Base-by-base conservation (phyloP, 1,284 basidiomycete species). In the Tetrapyrgos nigripes region DNA sequence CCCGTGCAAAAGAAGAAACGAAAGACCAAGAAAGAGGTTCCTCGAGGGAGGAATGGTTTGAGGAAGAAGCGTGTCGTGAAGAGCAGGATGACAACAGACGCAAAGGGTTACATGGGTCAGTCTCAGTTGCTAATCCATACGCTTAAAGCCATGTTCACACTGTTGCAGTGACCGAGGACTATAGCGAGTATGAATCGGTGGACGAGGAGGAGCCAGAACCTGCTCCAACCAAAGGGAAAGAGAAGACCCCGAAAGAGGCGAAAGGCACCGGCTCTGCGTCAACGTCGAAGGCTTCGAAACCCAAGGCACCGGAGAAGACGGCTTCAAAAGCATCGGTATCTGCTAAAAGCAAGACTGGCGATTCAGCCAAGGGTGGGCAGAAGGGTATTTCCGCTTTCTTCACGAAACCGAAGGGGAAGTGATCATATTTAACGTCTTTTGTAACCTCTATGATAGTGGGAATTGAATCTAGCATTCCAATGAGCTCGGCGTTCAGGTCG, bases 141-240 rank as follows among this genome's bases (percentile, higher is more conserved):
- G 9, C 40, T 29, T 23, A 14, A 21, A 33, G 23, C n/a, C 4
- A 21, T 48, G 17, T 26, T 26, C 23, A 4, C n/a, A 31, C 13
- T 45, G 55, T 40, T 62, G 2, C 64, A 93, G 91, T 84, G 17
- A 88, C 82, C 29, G 87, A 91, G 68, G 91, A 93, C 68, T 90
- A 91, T 68, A 91, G 89, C 2, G 84, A 84, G 14, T 93, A 91
- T 68, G 91, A 93, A 72, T 91, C 89, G 5, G 87, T 89, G 1
- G 84, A 85, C 23, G 89, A 88, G 64, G 83, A 84, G 29, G 73
- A 79, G 59, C 65, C 74, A 14, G 79, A 77, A 45, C 64, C 70
- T 19, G 67, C 66, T 59, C 62, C 67, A 4, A 61, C 65, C 14
- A 74, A 75, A 60, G 49, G 60, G 23, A 78, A 75, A 53, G 60